phyloP scores from a whole-genome alignment of 208 protist genomes.

The Naegleria gruberi region DNA sequence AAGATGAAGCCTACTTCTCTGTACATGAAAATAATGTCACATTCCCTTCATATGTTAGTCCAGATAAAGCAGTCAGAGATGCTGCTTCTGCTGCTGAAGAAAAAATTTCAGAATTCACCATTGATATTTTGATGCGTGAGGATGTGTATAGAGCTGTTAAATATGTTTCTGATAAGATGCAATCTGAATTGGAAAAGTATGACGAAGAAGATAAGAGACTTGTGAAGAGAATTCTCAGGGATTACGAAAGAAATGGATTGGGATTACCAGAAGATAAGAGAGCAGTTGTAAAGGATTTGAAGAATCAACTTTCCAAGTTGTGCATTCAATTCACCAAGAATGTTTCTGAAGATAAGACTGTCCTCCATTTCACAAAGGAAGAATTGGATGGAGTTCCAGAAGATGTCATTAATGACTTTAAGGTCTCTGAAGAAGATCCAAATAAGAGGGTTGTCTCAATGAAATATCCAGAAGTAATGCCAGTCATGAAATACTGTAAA shows the following conservation, averaged over 20 bases:
- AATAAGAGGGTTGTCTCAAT: slow-evolving; percentile 9
- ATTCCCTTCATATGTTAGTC: slow-evolving; percentile 19
- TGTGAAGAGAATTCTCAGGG: slow-evolving; percentile 23
- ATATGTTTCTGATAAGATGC: neutral
- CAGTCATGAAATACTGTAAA: slow-evolving; percentile 22
- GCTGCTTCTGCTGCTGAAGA: slow-evolving; percentile 8
- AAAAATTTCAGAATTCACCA: neutral
- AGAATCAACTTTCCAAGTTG: slow-evolving; percentile 21
- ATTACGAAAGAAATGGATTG: slow-evolving; percentile 28
- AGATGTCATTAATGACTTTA: neutral
- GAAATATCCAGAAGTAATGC: slow-evolving; percentile 27
- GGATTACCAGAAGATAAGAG: slow-evolving; percentile 8
- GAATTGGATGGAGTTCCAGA: slow-evolving; percentile 18
- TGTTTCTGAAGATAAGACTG: slow-evolving; percentile 49
- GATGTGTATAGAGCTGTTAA: slow-evolving; percentile 26
- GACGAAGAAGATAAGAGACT: slow-evolving; percentile 22
- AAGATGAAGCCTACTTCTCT: neutral
- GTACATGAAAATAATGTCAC: neutral
- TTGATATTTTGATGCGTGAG: slow-evolving; percentile 23
- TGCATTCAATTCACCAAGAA: slow-evolving; percentile 45
- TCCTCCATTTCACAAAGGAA: neutral
- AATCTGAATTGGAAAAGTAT: neutral
- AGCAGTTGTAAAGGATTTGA: neutral
- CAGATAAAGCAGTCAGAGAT: slow-evolving; percentile 21
- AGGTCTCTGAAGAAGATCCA: neutral